Base-by-base conservation (phyloP, 1,284 basidiomycete genomes). In the Naganishia sp. region DNA sequence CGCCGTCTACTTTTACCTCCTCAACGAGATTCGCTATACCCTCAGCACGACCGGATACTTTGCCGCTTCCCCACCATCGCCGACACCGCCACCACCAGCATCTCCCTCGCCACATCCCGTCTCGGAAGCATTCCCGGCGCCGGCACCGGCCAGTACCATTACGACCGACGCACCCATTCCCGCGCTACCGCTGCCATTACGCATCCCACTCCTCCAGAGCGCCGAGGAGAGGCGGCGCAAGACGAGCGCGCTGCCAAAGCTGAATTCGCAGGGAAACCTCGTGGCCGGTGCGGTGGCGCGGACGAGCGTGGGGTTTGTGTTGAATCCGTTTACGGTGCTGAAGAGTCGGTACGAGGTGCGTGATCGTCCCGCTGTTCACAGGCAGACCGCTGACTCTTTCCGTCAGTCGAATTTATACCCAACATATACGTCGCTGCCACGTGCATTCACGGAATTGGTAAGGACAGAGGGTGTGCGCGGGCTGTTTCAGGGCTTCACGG, bases 341-440 rank as follows among this genome's bases (percentile, higher is more conserved):
- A 99, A 99, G 80, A 92, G 95, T 25, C 86, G 95, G 15, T 96
- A 90, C 71, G 95, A 99, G 86, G 94, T 89, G 65, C 55, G 87
- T 44, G 3, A 1, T 6, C n/a, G 18, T 1, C 1, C 28, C 9
- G 6, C 31, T 16, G 31, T 11, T 6, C 5, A 16, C 1, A 16
- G 42, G 13, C 31, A 42, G 6, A n/a, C 28, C 10, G 39, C 11
- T 16, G 55, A 43, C 50, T 15, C 50, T 15, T 11, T 4, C 18
- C 11, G 50, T 21, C 75, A 92, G 90, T 92, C 90, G 74, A 88
- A 88, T 71, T 83, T 90, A 65, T 91, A 92, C 76, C 82, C 83
- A 23, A 68, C 76, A 2, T 94, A 94, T 73, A 81, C 82, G 55
- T 88, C 86, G 49, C 79, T 94, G 21, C 75, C 82, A 10, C 82